Percentiles rank a stretch among this genome's conserved stretches.
These are phyloP conservation scores for Arabidopsis arenosa DNA, from an alignment of 345 rosid genomes.

Conservation along the genomic window DNA sequence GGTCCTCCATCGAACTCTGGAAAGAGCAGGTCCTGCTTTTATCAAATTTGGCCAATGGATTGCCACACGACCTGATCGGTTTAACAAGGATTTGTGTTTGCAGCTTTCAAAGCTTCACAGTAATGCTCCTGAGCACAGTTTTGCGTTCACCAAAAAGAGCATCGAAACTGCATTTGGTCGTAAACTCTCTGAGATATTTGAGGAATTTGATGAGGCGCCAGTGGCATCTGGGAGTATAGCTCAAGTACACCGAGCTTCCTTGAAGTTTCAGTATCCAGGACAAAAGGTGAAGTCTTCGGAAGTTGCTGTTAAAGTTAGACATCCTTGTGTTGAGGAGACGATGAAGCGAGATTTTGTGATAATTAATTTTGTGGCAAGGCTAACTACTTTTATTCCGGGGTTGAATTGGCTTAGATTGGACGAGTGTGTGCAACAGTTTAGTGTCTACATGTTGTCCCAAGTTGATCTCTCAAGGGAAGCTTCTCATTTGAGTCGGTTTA, in stretches of 20 bases:
- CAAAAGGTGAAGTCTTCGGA: conserved; percentile 64
- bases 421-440: conserved; percentile 95
- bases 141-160: conserved; percentile 74
- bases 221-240: conserved; percentile 99
- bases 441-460: conserved; percentile 96
- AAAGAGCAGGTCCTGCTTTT: conserved; percentile 94
- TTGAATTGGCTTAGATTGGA: conserved; percentile 95
- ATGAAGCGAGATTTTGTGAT: conserved; percentile 87
- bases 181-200: conserved; percentile 81
- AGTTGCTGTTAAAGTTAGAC: conserved; percentile 98
- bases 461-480: conserved; percentile 99
- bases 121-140: conserved; percentile 92
- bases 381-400: conserved; percentile 72
- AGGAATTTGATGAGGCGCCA: conserved; percentile 84
- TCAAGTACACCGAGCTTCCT: conserved; percentile 89
- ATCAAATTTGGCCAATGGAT: conserved; percentile 99
- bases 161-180: conserved; percentile 95
- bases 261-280: conserved; percentile 82
- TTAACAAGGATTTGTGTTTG: conserved; percentile 83
- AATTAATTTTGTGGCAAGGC: conserved; percentile 73
- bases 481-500: conserved; percentile 91
- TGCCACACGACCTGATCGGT: conserved; percentile 95
- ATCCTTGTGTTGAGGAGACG: conserved; percentile 94
- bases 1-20: conserved; percentile 77
- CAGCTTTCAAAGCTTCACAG: conserved; percentile 92